Evolutionary conservation across 2,329 filamentous ascomycete genomes (phyloP).

Genomic region (Talaromyces rugulosus): DNA sequence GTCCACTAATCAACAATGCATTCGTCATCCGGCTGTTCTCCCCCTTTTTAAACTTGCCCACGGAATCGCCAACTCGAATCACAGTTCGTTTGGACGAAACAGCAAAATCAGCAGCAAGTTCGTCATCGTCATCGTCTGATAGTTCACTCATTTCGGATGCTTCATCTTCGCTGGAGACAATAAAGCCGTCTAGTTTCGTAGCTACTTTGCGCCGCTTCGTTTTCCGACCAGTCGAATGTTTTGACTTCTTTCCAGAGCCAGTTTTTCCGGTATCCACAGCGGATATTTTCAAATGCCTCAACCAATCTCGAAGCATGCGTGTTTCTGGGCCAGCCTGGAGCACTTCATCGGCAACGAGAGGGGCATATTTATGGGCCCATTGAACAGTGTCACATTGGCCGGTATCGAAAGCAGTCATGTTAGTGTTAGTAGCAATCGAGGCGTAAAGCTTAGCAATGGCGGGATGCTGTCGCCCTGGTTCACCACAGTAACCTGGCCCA

Average conservation of each 20-base stretch:
- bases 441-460: conserved; percentile 58
- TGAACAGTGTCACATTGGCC: conserved; percentile 67
- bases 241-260: conserved; percentile 26
- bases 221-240: conserved; percentile 24
- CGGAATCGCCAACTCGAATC: conserved; percentile 37
- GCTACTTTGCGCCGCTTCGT: conserved; percentile 63
- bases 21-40: conserved; percentile 60
- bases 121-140: conserved; percentile 54
- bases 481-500: conserved; percentile 7
- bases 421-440: conserved; percentile 53
- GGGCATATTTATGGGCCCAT: conserved; percentile 86
- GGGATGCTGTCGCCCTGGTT: conserved; percentile 44
- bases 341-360: conserved; percentile 63
- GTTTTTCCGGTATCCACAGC: conserved; percentile 62
- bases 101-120: conserved; percentile 38
- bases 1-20: conserved; percentile 81
- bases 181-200: conserved; percentile 73
- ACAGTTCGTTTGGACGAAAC: conserved; percentile 34
- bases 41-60: conserved; percentile 28
- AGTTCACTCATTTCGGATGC: conserved; percentile 65
- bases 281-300: conserved; percentile 69
- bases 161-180: conserved; percentile 76
- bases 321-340: conserved; percentile 71
- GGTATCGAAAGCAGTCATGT: conserved; percentile 74
- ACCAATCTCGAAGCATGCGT: conserved; percentile 71